Conservation (phyloP, 1,284 basidiomycete genomes). For the Boletus coffeatus region DNA sequence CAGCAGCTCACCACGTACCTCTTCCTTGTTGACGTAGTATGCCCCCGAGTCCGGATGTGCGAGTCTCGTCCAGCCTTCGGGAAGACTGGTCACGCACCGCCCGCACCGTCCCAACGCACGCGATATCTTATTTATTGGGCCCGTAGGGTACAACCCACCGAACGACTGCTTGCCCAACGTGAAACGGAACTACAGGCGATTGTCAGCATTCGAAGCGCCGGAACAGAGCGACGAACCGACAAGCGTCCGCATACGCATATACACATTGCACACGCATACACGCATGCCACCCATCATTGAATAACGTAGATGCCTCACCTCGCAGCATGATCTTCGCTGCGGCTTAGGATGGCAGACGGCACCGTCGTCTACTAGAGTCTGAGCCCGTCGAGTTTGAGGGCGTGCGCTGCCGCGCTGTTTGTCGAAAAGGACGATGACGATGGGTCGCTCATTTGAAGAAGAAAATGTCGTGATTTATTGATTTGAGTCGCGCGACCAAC, state of each 20-base stretch:
- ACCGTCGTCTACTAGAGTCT: background rate
- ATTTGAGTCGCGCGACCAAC: background rate
- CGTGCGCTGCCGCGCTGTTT: background rate
- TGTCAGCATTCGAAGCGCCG: background rate
- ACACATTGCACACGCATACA: background rate
- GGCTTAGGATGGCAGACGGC: background rate
- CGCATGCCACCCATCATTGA: background rate
- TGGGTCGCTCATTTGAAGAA: background rate
- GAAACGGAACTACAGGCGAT: background rate
- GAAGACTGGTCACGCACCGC: slow-evolving; percentile 5
- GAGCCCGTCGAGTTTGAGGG: background rate
- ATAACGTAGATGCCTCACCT: background rate
- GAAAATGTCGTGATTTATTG: background rate
- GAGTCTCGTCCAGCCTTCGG: slow-evolving; percentile 23
- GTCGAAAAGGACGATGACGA: background rate
- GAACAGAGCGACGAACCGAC: background rate
- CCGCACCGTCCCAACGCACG: background rate
- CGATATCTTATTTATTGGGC: too few species aligned
- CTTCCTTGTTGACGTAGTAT: slow-evolving; percentile 25
- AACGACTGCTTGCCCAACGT: background rate
- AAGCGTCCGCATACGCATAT: background rate
- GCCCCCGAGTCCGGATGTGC: slow-evolving; percentile 26
- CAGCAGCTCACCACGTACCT: slow-evolving; percentile 10
- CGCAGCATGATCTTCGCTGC: background rate
- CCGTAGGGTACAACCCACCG: background rate